These are phyloP conservation scores for Pythium periplocum DNA, from an alignment of 352 stramenopile genomes.

Conservation along the genomic window DNA sequence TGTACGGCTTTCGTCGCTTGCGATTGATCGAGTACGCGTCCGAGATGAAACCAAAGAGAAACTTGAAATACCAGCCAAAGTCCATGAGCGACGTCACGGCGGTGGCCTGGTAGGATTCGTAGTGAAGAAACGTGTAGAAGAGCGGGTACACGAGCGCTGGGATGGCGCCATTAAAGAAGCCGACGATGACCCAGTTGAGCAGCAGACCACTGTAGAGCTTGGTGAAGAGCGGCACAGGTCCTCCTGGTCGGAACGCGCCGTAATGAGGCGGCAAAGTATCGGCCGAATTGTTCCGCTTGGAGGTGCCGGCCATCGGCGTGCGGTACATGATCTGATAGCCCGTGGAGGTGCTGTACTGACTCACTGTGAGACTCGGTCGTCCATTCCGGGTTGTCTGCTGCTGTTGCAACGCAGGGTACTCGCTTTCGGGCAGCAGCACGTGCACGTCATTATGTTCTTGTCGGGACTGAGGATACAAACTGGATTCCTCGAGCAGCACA, in stretches of 20 bases:
- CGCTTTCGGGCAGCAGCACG: too few species aligned
- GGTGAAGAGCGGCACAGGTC: constrained; percentile 12
- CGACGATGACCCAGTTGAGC: constrained; percentile 21
- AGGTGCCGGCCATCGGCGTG: too few species aligned
- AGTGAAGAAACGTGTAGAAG: constrained; percentile 15
- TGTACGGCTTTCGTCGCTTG: constrained; percentile 22
- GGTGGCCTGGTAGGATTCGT: constrained; percentile 4
- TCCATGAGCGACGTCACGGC: constrained; percentile 4
- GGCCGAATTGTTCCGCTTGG: not conserved
- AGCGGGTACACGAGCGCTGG: constrained; percentile 16
- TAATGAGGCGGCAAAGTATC: constrained; percentile 9
- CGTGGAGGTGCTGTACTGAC: too few species aligned
- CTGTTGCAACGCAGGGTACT: too few species aligned
- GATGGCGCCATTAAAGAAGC: constrained; percentile 19
- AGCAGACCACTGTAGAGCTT: constrained; percentile 20
- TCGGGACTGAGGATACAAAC: too few species aligned
- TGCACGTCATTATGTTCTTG: too few species aligned
- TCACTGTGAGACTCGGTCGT: too few species aligned
- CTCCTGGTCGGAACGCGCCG: constrained; percentile 14
- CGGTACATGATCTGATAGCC: too few species aligned
- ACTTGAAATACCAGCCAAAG: constrained; percentile 14
- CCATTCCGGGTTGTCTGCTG: too few species aligned
- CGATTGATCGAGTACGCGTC: constrained; percentile 14
- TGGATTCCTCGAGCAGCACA: too few species aligned
- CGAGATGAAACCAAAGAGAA: constrained; percentile 13